Base-by-base conservation (phyloP, 2,329 filamentous ascomycete genomes). In the Zelopaecilomyces penicillatus region DNA sequence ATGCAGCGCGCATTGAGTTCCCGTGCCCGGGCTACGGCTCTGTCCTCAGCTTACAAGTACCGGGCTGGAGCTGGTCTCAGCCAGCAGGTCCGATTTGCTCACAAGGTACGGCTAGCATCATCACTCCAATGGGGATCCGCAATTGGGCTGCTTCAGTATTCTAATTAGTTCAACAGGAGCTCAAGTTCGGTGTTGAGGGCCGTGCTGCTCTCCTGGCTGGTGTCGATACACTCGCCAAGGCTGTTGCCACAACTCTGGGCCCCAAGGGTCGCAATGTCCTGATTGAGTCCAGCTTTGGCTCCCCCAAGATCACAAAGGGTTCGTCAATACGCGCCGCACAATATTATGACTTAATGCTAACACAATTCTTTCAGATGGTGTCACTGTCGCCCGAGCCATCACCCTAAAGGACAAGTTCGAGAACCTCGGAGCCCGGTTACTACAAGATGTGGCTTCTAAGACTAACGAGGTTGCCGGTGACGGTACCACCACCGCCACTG, bases 281-380 rank as follows among this genome's bases (percentile, higher is more conserved):
- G 64, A 98, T 98, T 58, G 93, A 98, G 77, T 96, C 91, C 52
- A 88, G 87, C 76, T 98, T 95, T 63, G 93, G 93, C 68, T 95
- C 93, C 39, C 93, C 93, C 61, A 98, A 98, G 81, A 98, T 98
- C 71, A 98, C 93, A 61, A 98, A 98, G 78, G 91, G 91, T 95
- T 19, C 19, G 19, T 19, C 19, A 19, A 19, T 19, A 19, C 19
- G 2, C 19, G 19, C 19, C 19, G 19, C 19, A 19, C 19, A 19
- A 19, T 19, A 19, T 29, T 8, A 1, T n/a, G 8, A 8, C 1
- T 10, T 35, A 31, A 9, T 42, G 41, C 47, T 45, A 41, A 46
- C 11, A 33, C 40, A 10, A 62, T 51, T 44, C 42, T 43, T 31
- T 11, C 52, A 90, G 86, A 93, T 69, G 87, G 87, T 82, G 87